Evolutionary conservation across 2,329 filamentous ascomycete species (phyloP).

Genomic region (Fusarium subglutinans): DNA sequence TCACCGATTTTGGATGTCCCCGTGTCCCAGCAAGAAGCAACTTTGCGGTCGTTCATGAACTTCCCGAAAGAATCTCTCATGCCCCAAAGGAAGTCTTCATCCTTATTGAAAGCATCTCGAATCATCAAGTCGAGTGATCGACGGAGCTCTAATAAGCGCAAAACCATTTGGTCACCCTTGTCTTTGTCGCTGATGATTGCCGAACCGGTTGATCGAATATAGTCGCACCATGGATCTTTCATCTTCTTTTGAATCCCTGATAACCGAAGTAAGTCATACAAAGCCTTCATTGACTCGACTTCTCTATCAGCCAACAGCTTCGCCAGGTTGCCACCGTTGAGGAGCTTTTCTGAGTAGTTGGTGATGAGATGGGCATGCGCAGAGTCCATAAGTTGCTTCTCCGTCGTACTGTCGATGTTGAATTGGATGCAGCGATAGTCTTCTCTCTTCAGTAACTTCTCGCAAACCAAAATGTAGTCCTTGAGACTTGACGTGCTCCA

Average conservation of each 20-base stretch:
- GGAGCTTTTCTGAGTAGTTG: slow-evolving; percentile 71
- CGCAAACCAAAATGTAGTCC: slow-evolving; percentile 77
- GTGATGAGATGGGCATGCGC: slow-evolving; percentile 79
- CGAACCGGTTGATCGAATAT: slow-evolving; percentile 80
- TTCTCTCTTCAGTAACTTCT: slow-evolving; percentile 76
- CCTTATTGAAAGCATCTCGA: slow-evolving; percentile 77
- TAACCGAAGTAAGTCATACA: slow-evolving; percentile 81
- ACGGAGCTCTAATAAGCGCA: slow-evolving; percentile 83
- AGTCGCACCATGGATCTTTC: slow-evolving; percentile 77
- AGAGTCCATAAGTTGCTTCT: slow-evolving; percentile 76
- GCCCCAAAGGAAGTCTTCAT: slow-evolving; percentile 79
- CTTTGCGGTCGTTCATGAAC: slow-evolving; percentile 92
- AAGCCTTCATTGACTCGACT: slow-evolving; percentile 73
- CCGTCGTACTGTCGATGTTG: slow-evolving; percentile 84
- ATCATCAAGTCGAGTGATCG: slow-evolving; percentile 80
- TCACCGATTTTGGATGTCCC: slow-evolving; percentile 95
- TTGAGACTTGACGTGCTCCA: slow-evolving; percentile 73
- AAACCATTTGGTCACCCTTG: slow-evolving; percentile 85
- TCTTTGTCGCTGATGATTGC: slow-evolving; percentile 82
- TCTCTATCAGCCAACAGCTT: slow-evolving; percentile 78
- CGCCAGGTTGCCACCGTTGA: slow-evolving; percentile 73
- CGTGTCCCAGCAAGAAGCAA: slow-evolving; percentile 75
- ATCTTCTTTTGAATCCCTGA: slow-evolving; percentile 76
- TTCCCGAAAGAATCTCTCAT: slow-evolving; percentile 86
- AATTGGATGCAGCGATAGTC: slow-evolving; percentile 80